phyloP scores from a whole-genome alignment of 345 rosid species.

The Mercurialis annua region DNA sequence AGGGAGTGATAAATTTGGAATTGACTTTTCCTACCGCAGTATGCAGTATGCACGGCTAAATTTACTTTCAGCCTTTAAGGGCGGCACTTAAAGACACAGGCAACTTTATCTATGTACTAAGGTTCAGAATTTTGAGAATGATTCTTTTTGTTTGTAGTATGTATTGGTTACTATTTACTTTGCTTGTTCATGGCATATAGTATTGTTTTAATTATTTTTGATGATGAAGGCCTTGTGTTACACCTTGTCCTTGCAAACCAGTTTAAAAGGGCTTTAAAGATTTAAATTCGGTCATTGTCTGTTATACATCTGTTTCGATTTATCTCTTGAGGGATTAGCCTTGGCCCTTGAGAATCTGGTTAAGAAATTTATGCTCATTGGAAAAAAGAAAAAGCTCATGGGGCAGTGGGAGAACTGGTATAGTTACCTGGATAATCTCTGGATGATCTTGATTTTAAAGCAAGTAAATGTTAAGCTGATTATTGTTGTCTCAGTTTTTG shows the following conservation, averaged over 20 bases:
- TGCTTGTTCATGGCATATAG: background rate
- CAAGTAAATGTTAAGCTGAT: background rate
- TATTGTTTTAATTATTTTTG: background rate
- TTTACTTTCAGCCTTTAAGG: background rate
- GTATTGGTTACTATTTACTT: background rate
- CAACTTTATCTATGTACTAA: background rate
- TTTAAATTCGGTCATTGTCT: background rate
- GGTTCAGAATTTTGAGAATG: background rate
- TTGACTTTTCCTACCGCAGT: background rate
- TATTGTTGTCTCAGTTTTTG: background rate
- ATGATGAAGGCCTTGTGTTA: background rate
- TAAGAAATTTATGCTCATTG: background rate
- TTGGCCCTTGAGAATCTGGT: no score
- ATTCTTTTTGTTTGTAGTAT: no score
- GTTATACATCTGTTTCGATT: background rate
- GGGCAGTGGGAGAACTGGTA: background rate
- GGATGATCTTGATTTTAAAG: background rate
- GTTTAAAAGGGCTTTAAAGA: background rate
- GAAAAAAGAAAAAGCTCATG: background rate
- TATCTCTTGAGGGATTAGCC: background rate
- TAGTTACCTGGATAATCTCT: background rate
- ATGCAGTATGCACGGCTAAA: background rate
- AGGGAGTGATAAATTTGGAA: background rate
- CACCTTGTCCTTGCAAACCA: background rate
- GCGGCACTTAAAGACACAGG: background rate